Base-by-base conservation (phyloP, 1,284 basidiomycete species). In the Austroboletus niveus region DNA sequence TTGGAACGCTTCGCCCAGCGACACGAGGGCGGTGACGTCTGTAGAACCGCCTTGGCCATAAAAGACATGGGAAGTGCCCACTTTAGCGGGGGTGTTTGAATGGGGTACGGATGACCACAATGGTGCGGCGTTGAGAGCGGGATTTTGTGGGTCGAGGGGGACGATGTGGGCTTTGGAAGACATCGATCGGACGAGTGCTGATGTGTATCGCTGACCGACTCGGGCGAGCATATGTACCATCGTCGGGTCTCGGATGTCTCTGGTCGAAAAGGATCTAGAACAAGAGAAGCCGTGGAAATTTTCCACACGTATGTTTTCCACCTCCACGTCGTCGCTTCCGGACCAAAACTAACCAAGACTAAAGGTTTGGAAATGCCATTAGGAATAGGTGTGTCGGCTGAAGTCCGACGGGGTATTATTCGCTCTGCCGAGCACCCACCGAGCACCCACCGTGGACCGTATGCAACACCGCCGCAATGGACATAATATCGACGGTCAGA, bases 31-130 rank as follows among this genome's bases (percentile, higher is more conserved):
- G 2, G 82, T 77, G 45, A 85, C 64, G 14, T 70, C 61, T 4
- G 61, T 60, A 4, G 60, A 64, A 5, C 71, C 78, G 1, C 31
- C 36, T 0, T 73, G 76, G 48, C 79, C 77, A 69, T 80, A 87
- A 65, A 90, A 86, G 4, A 84, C 69, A 47, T 84, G 78, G 1
- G 82, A 78, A 1, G 85, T 83, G 10, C 85, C 87, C 1, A 76
- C 80, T 63, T 82, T 82, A 0, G 82, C 73, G 15, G 73, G 69
- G 57, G 81, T 80, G 56, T 82, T 71, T 8, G 71, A 56, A 5
- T 65, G 56, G 45, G 75, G 57, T 54, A 75, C 54, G 24, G 68
- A 60, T 1, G 64, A 54, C 82, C 81, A 83, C 36, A 84, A 68
- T 45, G 69, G 55, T 14, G 64, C 51, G 2, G 57, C 53, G 20